Conservation (phyloP, 2,329 filamentous ascomycete genomes). For the Laburnicola sp. region DNA sequence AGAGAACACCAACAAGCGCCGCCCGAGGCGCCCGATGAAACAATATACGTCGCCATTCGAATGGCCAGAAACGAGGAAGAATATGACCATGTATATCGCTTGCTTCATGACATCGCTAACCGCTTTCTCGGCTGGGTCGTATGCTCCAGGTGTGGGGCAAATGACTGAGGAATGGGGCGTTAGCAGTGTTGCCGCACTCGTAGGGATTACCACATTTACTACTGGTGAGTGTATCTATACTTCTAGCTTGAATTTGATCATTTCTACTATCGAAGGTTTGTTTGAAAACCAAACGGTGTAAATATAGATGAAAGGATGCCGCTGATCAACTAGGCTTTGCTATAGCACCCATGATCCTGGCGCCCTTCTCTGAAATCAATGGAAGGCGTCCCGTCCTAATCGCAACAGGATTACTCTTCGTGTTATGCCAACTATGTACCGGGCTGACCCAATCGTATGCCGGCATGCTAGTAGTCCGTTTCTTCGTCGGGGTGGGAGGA, state of each 20-base stretch:
- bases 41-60: conserved; percentile 70
- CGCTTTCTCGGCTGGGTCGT: conserved; percentile 79
- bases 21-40: conserved; percentile 66
- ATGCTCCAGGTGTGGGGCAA: conserved; percentile 68
- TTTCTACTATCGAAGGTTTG: too few relatives aligned
- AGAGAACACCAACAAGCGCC: conserved; percentile 44
- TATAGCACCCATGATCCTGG: conserved; percentile 82
- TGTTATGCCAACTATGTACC: conserved; percentile 71
- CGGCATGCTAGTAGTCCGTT: conserved; percentile 74
- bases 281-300: too few relatives aligned
- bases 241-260: neutral
- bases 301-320: too few relatives aligned
- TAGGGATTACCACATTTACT: conserved; percentile 82
- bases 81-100: conserved; percentile 70
- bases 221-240: conserved; percentile 21
- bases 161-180: conserved; percentile 69
- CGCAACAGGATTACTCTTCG: conserved; percentile 70
- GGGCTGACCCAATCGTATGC: conserved; percentile 69
- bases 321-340: conserved; percentile 64
- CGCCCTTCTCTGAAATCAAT: conserved; percentile 86
- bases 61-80: conserved; percentile 73
- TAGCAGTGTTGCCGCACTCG: conserved; percentile 66
- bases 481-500: conserved; percentile 75
- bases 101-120: conserved; percentile 76
- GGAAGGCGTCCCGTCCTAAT: conserved; percentile 83